Evolutionary conservation across 768 basidiomycete genomes (phyloP).

Genomic region (Mrakia blollopis): DNA sequence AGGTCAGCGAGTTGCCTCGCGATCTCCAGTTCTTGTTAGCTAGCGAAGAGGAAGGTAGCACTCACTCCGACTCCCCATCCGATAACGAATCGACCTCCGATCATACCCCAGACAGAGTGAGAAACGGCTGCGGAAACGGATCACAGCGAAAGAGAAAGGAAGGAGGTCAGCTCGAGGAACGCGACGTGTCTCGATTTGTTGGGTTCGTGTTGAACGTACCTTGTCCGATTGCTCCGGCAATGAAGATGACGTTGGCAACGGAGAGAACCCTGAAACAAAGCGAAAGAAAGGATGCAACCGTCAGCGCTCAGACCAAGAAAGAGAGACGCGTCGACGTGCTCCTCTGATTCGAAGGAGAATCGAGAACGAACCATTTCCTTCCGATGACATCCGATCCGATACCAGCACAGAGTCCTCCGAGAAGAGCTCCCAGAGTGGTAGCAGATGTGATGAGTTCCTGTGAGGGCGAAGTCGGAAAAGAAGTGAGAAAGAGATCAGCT

Average conservation of each 20-base stretch:
- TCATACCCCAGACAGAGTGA: constrained; percentile 67
- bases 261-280: constrained; percentile 50
- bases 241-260: constrained; percentile 67
- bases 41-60: not conserved
- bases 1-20: not conserved
- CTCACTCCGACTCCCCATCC: constrained; percentile 60
- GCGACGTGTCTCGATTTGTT: not conserved
- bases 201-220: constrained; percentile 41
- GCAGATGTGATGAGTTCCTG: constrained; percentile 76
- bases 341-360: not conserved
- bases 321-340: not conserved
- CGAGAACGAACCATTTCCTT: constrained; percentile 47
- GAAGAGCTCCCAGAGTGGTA: constrained; percentile 69
- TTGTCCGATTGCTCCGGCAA: constrained; percentile 69
- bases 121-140: constrained; percentile 17
- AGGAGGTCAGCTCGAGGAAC: not conserved
- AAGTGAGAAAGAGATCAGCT: not conserved
- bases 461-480: not conserved
- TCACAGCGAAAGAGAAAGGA: not conserved
- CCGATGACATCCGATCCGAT: constrained; percentile 67
- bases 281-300: not conserved
- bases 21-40: not conserved
- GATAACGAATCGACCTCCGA: constrained; percentile 68
- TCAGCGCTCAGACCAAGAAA: not conserved
- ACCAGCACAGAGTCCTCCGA: constrained; percentile 69